Percentiles rank a stretch among this genome's conserved stretches.
These are phyloP conservation scores for Penicillium sp. DNA, from an alignment of 2,329 filamentous ascomycete genomes.

Conservation along the genomic window DNA sequence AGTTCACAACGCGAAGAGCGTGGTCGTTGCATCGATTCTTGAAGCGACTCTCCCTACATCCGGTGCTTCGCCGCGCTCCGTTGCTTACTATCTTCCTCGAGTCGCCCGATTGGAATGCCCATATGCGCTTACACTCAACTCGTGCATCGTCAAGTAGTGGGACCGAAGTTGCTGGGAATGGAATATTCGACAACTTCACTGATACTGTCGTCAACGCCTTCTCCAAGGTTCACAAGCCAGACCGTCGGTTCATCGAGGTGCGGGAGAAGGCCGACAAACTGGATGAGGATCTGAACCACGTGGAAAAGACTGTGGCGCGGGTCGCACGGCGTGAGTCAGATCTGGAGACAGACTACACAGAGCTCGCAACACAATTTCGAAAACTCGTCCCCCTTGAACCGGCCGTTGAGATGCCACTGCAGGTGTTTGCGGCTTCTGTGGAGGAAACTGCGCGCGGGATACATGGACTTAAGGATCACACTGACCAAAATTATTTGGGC, in stretches of 20 bases:
- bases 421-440: constrained; percentile 78
- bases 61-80: constrained; percentile 73
- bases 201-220: constrained; percentile 97
- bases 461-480: constrained; percentile 77
- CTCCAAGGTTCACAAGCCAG: constrained; percentile 90
- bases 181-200: constrained; percentile 90
- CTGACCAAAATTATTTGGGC: constrained; percentile 91
- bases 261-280: constrained; percentile 88
- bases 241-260: constrained; percentile 90
- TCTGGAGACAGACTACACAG: constrained; percentile 78
- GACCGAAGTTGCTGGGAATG: constrained; percentile 43
- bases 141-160: constrained; percentile 52
- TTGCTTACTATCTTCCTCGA: constrained; percentile 88
- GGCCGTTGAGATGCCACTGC: constrained; percentile 72
- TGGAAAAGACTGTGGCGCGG: constrained; percentile 91
- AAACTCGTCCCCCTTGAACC: constrained; percentile 86
- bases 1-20: constrained; percentile 83
- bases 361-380: constrained; percentile 90
- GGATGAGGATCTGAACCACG: constrained; percentile 83
- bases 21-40: constrained; percentile 90
- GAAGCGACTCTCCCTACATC: constrained; percentile 77
- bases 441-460: constrained; percentile 76
- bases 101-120: constrained; percentile 90
- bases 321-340: constrained; percentile 84
- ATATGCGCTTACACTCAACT: constrained; percentile 72